A percentile compares a stretch with the other conserved stretches of the same genome.
phyloP scores from a whole-genome alignment of 768 basidiomycete genomes.

The Termitomyces sp. region DNA sequence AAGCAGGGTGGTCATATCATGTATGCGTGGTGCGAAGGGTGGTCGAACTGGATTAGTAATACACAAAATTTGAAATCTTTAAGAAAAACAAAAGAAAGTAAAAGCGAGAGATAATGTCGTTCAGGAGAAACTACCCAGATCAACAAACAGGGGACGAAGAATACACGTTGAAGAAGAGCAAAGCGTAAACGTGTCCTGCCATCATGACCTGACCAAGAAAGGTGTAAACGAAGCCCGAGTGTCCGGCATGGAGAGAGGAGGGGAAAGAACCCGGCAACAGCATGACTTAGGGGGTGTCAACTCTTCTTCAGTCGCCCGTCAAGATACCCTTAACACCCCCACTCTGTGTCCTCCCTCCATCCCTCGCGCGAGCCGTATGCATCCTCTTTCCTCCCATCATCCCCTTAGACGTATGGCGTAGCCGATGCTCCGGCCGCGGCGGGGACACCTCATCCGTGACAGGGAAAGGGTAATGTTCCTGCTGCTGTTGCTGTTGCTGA shows the following conservation, averaged over 20 bases:
- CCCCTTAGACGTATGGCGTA: constrained; percentile 20
- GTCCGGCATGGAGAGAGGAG: background rate
- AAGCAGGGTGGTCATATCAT: constrained; percentile 10
- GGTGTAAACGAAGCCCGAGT: background rate
- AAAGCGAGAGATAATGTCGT: no score
- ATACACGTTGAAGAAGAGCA: background rate
- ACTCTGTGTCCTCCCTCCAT: constrained; percentile 83
- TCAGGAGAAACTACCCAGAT: no score
- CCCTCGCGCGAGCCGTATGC: constrained; percentile 71
- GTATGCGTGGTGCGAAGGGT: background rate
- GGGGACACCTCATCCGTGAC: constrained; percentile 33
- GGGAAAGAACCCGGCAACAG: background rate
- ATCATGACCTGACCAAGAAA: background rate
- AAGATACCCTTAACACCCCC: constrained; percentile 79
- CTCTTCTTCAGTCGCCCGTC: constrained; percentile 30
- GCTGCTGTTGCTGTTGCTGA: constrained; percentile 6
- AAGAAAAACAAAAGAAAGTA: background rate
- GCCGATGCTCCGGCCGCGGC: constrained; percentile 16
- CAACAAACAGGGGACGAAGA: background rate
- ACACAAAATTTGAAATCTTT: background rate
- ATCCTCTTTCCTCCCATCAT: constrained; percentile 40
- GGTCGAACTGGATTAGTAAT: background rate
- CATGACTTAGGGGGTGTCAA: background rate
- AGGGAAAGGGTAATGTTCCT: constrained; percentile 64
- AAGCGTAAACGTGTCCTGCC: background rate